Base-by-base conservation (phyloP, 1,139 yeast genomes). In the Yarrowia galli region DNA sequence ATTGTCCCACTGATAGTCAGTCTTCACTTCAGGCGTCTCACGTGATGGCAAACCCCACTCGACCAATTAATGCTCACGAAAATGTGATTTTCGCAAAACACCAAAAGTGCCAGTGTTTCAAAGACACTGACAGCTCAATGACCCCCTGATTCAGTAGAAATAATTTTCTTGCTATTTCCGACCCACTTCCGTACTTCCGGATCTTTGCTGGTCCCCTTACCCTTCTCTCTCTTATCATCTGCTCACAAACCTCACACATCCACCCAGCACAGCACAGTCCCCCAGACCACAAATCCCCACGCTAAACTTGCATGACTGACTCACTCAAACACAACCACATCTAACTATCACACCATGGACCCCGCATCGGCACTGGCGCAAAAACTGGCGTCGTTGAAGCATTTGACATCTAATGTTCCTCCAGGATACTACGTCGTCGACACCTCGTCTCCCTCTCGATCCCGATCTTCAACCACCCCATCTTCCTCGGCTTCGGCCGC, bases 261-360 rank as follows among this genome's bases (percentile, higher is more conserved):
- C n/a, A n/a, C n/a, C n/a, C 32, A 28, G 32, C 32, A 28, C 32
- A 28, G 32, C 32, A 12, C 48, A 12, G 48, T 40, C 46, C 49
- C n/a, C 48, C 48, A 56, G 48, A 25, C 63, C 16, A 35, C 35
- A 16, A 36, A 16, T 42, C 49, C 64, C 51, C 51, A 58, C 64
- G 64, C 51, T 43, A 58, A 43, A 42, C 64, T 58, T 58, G 64
- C 64, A 58, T 58, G 51, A 42, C 64, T 58, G 64, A 58, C 64
- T 58, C 64, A 58, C 64, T 58, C 32, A 9, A 28, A 42, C 64
- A 58, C 64, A 43, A 18, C 64, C 28, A 15, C 63, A 40, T n/a
- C 64, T 42, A 54, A 58, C 40, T 28, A 42, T 42, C 51, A 42
- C 64, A 43, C 51, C 64, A 58, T 58, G 64, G 64, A 58, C 64